Evolutionary conservation across 495 filamentous ascomycete species (phyloP).

Genomic region (Aspergillus haitiensis): DNA sequence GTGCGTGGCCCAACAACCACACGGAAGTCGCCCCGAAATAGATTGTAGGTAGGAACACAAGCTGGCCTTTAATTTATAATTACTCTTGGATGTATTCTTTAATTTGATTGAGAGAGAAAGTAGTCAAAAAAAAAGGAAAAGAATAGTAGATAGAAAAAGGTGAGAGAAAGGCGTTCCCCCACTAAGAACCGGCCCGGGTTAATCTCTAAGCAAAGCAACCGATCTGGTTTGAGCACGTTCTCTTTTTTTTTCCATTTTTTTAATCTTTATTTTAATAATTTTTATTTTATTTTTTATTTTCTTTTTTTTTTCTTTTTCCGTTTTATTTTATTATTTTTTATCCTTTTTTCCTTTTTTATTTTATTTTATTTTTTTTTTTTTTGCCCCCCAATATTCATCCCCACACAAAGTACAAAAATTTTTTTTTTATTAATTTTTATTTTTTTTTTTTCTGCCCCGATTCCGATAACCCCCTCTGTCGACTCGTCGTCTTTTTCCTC

Average conservation of each 20-base stretch:
- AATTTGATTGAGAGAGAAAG: background rate
- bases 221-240: conserved; percentile 30
- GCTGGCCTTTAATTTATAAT: background rate
- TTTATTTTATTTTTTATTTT: conserved; percentile 12
- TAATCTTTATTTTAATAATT: conserved; percentile 22
- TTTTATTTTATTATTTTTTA: too few species aligned
- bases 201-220: conserved; percentile 29
- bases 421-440: conserved; percentile 27
- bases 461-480: conserved; percentile 38
- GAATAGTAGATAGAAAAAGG: too few species aligned
- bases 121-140: conserved; percentile 13
- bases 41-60: background rate
- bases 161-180: conserved; percentile 18
- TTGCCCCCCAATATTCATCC: conserved; percentile 29
- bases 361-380: conserved; percentile 24
- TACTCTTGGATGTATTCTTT: background rate
- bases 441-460: conserved; percentile 27
- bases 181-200: conserved; percentile 21
- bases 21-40: conserved; percentile 18
- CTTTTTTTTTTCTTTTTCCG: conserved; percentile 23
- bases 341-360: conserved; percentile 20
- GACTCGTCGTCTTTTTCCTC: conserved; percentile 37
- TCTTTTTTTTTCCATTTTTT: conserved; percentile 27
- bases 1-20: conserved; percentile 21
- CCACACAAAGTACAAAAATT: conserved; percentile 29